A percentile compares a stretch with the other conserved stretches of the same genome.
phyloP scores from a whole-genome alignment of 2,329 filamentous ascomycete species.

The Pseudocercospora eumusae region DNA sequence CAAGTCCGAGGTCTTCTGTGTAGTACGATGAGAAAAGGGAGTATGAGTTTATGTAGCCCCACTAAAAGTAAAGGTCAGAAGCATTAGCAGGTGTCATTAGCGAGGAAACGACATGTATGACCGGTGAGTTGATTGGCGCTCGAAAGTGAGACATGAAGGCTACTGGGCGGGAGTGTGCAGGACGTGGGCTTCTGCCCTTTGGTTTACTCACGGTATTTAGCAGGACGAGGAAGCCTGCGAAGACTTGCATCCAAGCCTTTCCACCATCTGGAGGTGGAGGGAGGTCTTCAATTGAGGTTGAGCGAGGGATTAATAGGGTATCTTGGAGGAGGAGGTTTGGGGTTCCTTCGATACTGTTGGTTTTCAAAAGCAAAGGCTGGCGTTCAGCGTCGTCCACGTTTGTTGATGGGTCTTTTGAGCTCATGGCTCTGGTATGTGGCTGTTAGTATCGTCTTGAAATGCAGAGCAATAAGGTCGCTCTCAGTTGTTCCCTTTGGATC shows the following conservation, averaged over 20 bases:
- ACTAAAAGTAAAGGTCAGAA: no score
- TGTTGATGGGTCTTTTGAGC: not conserved
- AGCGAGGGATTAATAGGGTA: not conserved
- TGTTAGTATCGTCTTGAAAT: no score
- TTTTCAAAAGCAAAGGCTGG: not conserved
- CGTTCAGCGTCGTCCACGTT: not conserved
- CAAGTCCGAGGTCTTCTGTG: constrained; percentile 31
- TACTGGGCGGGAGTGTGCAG: no score
- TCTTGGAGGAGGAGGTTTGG: not conserved
- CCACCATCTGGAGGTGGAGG: constrained; percentile 4
- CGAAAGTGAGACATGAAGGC: no score
- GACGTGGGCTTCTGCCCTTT: no score
- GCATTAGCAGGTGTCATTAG: no score
- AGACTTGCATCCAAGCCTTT: constrained; percentile 19
- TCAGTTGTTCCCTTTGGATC: no score
- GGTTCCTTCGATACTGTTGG: not conserved
- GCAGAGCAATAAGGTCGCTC: no score
- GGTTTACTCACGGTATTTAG: no score
- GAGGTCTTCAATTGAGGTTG: not conserved
- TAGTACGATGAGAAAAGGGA: constrained; percentile 48
- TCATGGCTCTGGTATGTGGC: no score
- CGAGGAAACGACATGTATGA: no score
- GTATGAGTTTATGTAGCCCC: constrained; percentile 41
- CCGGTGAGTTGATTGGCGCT: no score
- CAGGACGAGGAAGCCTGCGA: constrained; percentile 16